Percentiles rank a stretch among this genome's conserved stretches.
These are phyloP conservation scores for Gastrolobium bilobum DNA, from an alignment of 306 rosid genomes.

Conservation along the genomic window DNA sequence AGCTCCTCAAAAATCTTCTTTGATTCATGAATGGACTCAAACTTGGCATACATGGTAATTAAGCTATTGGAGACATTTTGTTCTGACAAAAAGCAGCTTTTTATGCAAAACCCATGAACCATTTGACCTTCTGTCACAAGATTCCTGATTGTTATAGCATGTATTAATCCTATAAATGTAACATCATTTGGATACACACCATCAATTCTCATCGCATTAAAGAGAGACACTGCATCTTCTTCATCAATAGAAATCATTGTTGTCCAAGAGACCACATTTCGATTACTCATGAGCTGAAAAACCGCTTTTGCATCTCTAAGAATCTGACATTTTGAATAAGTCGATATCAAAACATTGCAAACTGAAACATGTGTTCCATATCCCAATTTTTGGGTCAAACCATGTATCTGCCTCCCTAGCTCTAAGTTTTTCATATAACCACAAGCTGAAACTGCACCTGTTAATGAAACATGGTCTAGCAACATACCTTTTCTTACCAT, in stretches of 20 bases:
- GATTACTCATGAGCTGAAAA: conserved; percentile 58
- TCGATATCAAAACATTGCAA: conserved; percentile 83
- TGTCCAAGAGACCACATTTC: conserved; percentile 92
- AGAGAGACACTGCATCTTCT: conserved; percentile 69
- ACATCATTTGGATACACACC: conserved; percentile 82
- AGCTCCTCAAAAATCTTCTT: conserved; percentile 82
- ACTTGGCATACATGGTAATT: conserved; percentile 89
- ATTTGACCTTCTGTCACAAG: conserved; percentile 66
- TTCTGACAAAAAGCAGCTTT: conserved; percentile 63
- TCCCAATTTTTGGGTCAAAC: conserved; percentile 71
- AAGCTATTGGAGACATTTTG: conserved; percentile 74
- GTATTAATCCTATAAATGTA: conserved; percentile 79
- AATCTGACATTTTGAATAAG: conserved; percentile 72
- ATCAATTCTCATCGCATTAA: conserved; percentile 71
- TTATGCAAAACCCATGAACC: conserved; percentile 75
- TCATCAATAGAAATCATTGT: conserved; percentile 77
- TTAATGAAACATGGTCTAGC: conserved; percentile 79
- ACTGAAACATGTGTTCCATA: conserved; percentile 67
- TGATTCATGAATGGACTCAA: conserved; percentile 70
- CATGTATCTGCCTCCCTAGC: conserved; percentile 78
- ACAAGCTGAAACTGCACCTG: conserved; percentile 82
- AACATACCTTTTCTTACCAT: conserved; percentile 74
- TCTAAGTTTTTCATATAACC: conserved; percentile 69
- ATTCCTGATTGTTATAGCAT: conserved; percentile 65
- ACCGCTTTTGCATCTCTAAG: conserved; percentile 68